These are phyloP conservation scores for Didymella arachidicola DNA, from an alignment of 2,329 filamentous ascomycete species.

Conservation along the genomic window DNA sequence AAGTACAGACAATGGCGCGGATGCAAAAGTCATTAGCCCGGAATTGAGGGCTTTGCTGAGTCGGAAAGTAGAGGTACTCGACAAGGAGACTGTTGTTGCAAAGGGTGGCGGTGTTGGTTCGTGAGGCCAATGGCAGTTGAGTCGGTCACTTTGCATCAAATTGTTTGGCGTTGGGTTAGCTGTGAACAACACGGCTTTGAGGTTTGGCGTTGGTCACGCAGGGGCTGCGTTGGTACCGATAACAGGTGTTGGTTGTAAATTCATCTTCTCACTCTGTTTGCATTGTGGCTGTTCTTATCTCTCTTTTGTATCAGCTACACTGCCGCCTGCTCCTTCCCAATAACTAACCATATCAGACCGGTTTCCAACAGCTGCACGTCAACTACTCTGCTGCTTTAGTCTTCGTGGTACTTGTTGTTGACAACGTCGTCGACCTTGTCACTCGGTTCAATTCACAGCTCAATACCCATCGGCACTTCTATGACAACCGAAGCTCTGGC, in stretches of 20 bases:
- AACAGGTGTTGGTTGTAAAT: too few relatives aligned
- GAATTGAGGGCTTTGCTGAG: conserved; percentile 69
- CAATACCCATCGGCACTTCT: not conserved
- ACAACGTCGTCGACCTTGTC: not conserved
- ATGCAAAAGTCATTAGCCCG: conserved; percentile 66
- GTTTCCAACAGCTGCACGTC: not conserved
- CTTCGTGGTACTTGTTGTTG: not conserved
- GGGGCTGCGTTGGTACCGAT: not conserved
- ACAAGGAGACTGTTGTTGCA: conserved; percentile 51
- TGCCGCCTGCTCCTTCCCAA: too few relatives aligned
- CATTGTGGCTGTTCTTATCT: too few relatives aligned
- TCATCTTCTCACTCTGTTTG: too few relatives aligned
- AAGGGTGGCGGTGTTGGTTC: conserved; percentile 17
- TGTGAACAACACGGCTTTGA: conserved; percentile 6
- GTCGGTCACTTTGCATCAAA: conserved; percentile 12
- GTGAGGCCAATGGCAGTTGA: not conserved
- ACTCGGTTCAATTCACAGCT: conserved; percentile 1
- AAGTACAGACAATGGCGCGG: conserved; percentile 35
- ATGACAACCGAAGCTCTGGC: not conserved
- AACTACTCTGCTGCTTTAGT: too few relatives aligned
- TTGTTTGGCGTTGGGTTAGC: conserved; percentile 13
- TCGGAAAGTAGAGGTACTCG: conserved; percentile 63
- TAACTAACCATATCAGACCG: too few relatives aligned
- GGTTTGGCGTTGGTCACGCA: conserved; percentile 6
- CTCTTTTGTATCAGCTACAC: too few relatives aligned